These are phyloP conservation scores for Nephromyces sp. DNA, from an alignment of 169 alveolate species.

Conservation along the genomic window DNA sequence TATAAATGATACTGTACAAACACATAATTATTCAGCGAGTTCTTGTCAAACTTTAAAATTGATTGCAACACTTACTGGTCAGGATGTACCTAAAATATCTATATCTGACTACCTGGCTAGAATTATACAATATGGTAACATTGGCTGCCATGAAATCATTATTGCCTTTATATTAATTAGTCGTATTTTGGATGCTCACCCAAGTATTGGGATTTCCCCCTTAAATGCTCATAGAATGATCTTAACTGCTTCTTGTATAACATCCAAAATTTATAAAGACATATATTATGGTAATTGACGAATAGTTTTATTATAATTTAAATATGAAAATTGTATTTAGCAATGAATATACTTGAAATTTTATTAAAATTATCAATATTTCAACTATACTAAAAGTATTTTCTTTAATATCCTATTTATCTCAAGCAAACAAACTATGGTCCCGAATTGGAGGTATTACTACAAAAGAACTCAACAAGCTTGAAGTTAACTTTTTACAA, in stretches of 20 bases:
- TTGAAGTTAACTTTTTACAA: background rate
- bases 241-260: background rate
- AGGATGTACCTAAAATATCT: background rate
- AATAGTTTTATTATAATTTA: no score
- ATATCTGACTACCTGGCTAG: background rate
- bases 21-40: background rate
- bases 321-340: no score
- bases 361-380: no score
- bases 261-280: background rate
- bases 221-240: background rate
- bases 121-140: background rate
- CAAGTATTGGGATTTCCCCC: background rate
- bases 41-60: background rate
- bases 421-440: background rate
- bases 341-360: no score
- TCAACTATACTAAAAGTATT: no score
- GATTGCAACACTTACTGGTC: background rate
- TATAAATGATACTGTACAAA: background rate
- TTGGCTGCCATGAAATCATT: background rate
- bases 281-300: background rate
- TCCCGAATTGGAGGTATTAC: background rate
- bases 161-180: background rate
- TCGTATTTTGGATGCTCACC: background rate
- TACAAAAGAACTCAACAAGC: background rate
- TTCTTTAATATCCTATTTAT: background rate